Percentiles rank a stretch among this genome's conserved stretches.
These are phyloP conservation scores for Penicillium argentinense DNA, from an alignment of 495 filamentous ascomycete genomes.

Conservation along the genomic window DNA sequence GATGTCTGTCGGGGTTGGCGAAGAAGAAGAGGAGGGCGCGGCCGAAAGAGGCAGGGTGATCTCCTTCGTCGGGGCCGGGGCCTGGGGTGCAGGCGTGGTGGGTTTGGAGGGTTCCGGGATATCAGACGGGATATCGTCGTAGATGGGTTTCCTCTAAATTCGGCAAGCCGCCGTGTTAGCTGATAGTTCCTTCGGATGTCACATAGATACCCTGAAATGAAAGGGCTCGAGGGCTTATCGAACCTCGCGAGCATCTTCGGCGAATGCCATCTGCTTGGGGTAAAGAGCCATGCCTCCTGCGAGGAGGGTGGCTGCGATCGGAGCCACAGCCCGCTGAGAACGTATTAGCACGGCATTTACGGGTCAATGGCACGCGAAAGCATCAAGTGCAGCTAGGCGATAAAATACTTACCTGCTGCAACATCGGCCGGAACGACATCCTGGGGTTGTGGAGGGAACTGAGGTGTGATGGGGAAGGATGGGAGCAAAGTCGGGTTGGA, in stretches of 20 bases:
- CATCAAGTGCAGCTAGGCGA: slow-evolving; percentile 6
- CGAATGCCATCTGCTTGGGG: slow-evolving; percentile 53
- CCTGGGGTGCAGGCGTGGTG: slow-evolving; percentile 22
- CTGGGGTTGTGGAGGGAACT: slow-evolving; percentile 27
- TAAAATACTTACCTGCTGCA: slow-evolving; percentile 39
- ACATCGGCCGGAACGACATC: slow-evolving; percentile 50
- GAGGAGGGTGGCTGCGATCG: slow-evolving; percentile 54
- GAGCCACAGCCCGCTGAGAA: slow-evolving; percentile 54
- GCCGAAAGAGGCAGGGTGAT: slow-evolving; percentile 23
- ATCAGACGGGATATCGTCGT: slow-evolving; percentile 64
- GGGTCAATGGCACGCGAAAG: slow-evolving; percentile 33
- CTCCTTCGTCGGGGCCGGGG: slow-evolving; percentile 12
- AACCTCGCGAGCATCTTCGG: slow-evolving; percentile 52
- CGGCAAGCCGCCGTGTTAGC: slow-evolving; percentile 26
- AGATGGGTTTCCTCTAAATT: slow-evolving; percentile 77
- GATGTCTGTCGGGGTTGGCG: slow-evolving; percentile 85
- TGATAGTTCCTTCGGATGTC: too few species aligned
- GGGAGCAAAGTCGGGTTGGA: slow-evolving; percentile 37
- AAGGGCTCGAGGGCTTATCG: slow-evolving; percentile 16
- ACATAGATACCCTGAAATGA: slow-evolving; percentile 8
- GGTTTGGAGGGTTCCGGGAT: slow-evolving; percentile 41
- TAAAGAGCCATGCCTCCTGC: slow-evolving; percentile 54
- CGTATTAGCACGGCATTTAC: slow-evolving; percentile 27
- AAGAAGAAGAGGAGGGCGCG: slow-evolving; percentile 35
- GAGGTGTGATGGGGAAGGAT: slow-evolving; percentile 20